Evolutionary conservation across 2,329 filamentous ascomycete species (phyloP), one percentile per base, ranked within the genome.

Genomic region (Alternaria ethzedia): DNA sequence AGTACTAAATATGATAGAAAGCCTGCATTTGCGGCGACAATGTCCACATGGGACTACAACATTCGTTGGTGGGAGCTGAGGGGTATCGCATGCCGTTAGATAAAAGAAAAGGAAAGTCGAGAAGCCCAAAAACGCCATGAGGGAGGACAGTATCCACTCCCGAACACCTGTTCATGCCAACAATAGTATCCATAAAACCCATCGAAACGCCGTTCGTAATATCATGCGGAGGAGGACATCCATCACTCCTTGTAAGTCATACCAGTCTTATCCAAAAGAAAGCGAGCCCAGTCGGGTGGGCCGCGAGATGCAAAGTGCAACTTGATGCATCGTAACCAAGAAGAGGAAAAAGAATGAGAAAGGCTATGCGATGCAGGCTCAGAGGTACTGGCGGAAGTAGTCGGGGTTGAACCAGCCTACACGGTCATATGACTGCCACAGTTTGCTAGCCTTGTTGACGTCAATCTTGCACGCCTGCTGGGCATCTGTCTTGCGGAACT

Each of bases 401-500:
- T 83, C 79, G 10, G 80, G 80, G 45, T 91, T 85, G 67, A 97
- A 89, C 93, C 94, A 97, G 70, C 91, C 91, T 41, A 96, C 92
- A 72, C 89, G 90, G 54, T 97, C 92, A 76, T 93, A 98, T 6
- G 93, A 93, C 41, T 89, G 90, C 92, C 93, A 97, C 50, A 98
- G 85, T 80, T 95, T 95, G 69, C 93, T 96, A 4, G 94, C 93
- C 84, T 97, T 98, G 85, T 97, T 97, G 78, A 98, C 95, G 74
- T 98, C 95, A 68, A 97, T 97, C 84, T 96, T 96, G 86, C 93
- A 97, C n/a, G 93, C 93, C 79, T 97, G 92, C 80, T 98, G 95
- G 6, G 94, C 93, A 77, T 97, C 93, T 1, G 95, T 98, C 86
- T 97, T 97, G 78, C 93, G 90, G 79, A 97, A 97, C 74, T 94